Evolutionary conservation across 257 asterid species (phyloP), one percentile per base, ranked within the genome.

Genomic region (Mitragyna speciosa): DNA sequence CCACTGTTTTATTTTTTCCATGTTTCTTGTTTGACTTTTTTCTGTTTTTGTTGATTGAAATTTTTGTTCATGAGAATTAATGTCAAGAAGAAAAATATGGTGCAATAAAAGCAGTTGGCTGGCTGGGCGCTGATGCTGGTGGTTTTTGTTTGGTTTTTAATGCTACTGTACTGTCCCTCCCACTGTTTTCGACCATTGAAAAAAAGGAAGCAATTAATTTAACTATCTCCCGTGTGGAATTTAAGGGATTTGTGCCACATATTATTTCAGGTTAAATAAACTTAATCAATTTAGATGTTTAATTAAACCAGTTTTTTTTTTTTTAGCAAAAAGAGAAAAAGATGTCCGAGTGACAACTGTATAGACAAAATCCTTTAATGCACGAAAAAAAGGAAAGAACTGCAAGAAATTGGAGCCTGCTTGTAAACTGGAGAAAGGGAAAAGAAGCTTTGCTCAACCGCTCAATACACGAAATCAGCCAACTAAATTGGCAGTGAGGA

Each of bases 21-120:
- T 24, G 33, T n/a, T 43, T 36, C 76, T 2, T 20, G 68, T 12
- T 36, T 47, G 69, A 49, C 74, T 10, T 74, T 36, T 73, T 15
- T 2, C 0, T 3, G 19, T 7, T 22, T 19, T 28, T 22, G 5
- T 22, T 7, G 3, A 36, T 56, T 24, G 12, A 15, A 4, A 12
- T 58, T 58, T 58, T 56, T 33, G 15, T 36, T 31, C 12, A 0
- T 63, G 76, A 15, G 78, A 59, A 48, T 28, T 76, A 52, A 69
- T 66, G 10, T 61, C 6, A 2, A 7, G 11, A 16, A 41, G 76
- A 41, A 43, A 76, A 76, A 70, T 80, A 74, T 5, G 73, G 78
- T 54, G 74, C 58, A n/a, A 28, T 49, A 59, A 76, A 76, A 76
- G 64, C 78, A 41, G 81, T 81, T 47, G 69, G 66, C 47, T 16